Evolutionary conservation across 257 asterid species (phyloP), one percentile per base, ranked within the genome.

Genomic region (Nicotiana tomentosiformis): DNA sequence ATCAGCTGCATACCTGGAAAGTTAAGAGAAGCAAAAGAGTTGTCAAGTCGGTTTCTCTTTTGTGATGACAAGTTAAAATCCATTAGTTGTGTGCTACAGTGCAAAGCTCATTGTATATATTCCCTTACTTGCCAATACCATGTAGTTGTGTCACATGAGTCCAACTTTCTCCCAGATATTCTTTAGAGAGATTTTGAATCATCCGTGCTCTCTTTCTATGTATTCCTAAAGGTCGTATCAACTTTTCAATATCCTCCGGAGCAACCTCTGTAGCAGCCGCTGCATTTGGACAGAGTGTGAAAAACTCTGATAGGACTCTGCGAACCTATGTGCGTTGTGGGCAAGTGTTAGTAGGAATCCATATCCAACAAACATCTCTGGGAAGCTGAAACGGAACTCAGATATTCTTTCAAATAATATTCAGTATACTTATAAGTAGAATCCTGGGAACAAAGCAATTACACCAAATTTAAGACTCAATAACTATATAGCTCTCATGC

Each of bases 231-330:
- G 94, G 90, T 56, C 82, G 87, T 84, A 90, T 91, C 35, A 91
- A 86, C 56, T 88, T 88, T 83, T 88, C 91, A 16, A 95, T 92
- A 62, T 90, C 85, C 86, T 88, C 89, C 2, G 80, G 9, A 10
- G 86, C 81, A 89, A 88, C 93, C 88, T 86, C 89, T 53, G 86
- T 82, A 57, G 98, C 97, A 69, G 86, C 55, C 85, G 90, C 72
- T 32, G 99, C 98, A 88, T 89, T 86, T 80, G 99, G 99, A 86
- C 99, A 95, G 9, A 93, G 87, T 56, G 84, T 51, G 72, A 95
- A 95, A 46, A 95, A 86, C 33, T 86, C 82, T 1, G 88, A 64
- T 65, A 95, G 74, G 46, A 93, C 93, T 74, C 86, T 88, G 78
- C 84, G 58, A 86, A 84, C 93, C 97, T 89, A 82, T 81, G 23